Percentiles rank a stretch among this genome's conserved stretches.
phyloP scores from a whole-genome alignment of 768 basidiomycete genomes.

The Suillus brevipes region DNA sequence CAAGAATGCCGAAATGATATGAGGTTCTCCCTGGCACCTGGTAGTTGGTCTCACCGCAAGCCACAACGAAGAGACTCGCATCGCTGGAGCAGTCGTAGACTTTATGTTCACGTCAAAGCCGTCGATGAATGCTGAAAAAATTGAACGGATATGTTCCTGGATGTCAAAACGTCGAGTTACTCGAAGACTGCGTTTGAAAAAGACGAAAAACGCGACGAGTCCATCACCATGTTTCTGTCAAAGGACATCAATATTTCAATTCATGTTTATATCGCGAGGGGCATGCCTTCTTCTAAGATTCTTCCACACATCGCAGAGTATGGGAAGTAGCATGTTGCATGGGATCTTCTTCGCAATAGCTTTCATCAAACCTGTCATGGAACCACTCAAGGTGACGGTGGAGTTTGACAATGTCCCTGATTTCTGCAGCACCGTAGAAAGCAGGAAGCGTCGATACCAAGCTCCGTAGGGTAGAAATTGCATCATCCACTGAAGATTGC shows the following conservation, averaged over 20 bases:
- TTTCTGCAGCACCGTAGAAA: conserved; percentile 71
- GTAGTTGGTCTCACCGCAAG: neutral
- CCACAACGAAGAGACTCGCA: conserved; percentile 22
- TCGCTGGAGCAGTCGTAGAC: conserved; percentile 24
- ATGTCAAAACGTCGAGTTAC: conserved; percentile 64
- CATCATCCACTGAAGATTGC: conserved; percentile 23
- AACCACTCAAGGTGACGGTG: conserved; percentile 35
- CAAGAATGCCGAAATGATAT: conserved; percentile 71
- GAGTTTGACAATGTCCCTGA: conserved; percentile 55
- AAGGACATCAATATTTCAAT: neutral
- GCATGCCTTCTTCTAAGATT: conserved; percentile 39
- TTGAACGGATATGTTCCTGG: conserved; percentile 58
- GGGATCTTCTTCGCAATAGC: conserved; percentile 70
- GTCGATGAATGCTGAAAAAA: conserved; percentile 80
- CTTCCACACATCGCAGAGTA: conserved; percentile 54
- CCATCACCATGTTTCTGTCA: conserved; percentile 26
- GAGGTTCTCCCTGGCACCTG: conserved; percentile 49
- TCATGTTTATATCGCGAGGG: neutral
- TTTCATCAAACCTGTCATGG: conserved; percentile 51
- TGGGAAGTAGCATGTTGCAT: conserved; percentile 63
- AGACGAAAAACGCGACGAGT: conserved; percentile 55
- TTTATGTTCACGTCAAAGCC: conserved; percentile 61
- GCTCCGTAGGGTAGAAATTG: conserved; percentile 56
- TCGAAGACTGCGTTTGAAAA: conserved; percentile 66
- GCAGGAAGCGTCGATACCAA: conserved; percentile 75